Percentiles rank a stretch among this genome's conserved stretches.
These are phyloP conservation scores for Hyaloscypha bicolor DNA, from an alignment of 495 filamentous ascomycete species.

Conservation along the genomic window DNA sequence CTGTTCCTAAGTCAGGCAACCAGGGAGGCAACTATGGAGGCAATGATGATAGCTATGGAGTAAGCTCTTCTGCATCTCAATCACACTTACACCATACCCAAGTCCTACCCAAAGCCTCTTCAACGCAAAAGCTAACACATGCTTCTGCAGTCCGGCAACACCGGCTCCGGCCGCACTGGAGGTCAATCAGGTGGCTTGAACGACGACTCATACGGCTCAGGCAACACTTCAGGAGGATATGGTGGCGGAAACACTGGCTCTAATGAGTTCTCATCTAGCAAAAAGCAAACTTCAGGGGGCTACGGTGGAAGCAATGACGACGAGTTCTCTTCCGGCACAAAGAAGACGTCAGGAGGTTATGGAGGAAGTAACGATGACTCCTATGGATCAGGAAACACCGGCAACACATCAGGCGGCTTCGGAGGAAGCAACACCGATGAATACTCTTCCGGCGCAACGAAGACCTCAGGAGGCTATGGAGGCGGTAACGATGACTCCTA, in stretches of 20 bases:
- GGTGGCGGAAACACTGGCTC: constrained; percentile 5
- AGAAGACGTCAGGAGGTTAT: background rate
- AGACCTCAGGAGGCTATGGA: constrained; percentile 19
- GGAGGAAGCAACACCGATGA: constrained; percentile 19
- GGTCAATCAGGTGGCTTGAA: constrained; percentile 4
- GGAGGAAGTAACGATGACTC: constrained; percentile 1
- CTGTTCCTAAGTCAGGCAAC: constrained; percentile 6
- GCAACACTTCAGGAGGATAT: constrained; percentile 1
- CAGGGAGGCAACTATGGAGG: constrained; percentile 8
- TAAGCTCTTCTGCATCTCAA: constrained; percentile 2
- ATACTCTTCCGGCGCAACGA: constrained; percentile 18
- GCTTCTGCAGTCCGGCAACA: background rate
- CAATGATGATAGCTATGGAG: constrained; percentile 18
- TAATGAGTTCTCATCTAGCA: no score
- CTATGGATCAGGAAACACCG: constrained; percentile 17
- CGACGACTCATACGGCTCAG: constrained; percentile 17
- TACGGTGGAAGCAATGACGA: constrained; percentile 8
- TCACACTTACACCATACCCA: background rate
- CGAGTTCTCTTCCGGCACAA: constrained; percentile 12
- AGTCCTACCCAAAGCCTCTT: background rate
- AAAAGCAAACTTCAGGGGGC: background rate
- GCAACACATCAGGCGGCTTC: background rate
- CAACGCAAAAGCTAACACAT: background rate
- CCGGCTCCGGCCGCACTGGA: background rate
- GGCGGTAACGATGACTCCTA: constrained; percentile 20